Evolutionary conservation across 768 basidiomycete species (phyloP).

Genomic region (Favolaschia claudopus): DNA sequence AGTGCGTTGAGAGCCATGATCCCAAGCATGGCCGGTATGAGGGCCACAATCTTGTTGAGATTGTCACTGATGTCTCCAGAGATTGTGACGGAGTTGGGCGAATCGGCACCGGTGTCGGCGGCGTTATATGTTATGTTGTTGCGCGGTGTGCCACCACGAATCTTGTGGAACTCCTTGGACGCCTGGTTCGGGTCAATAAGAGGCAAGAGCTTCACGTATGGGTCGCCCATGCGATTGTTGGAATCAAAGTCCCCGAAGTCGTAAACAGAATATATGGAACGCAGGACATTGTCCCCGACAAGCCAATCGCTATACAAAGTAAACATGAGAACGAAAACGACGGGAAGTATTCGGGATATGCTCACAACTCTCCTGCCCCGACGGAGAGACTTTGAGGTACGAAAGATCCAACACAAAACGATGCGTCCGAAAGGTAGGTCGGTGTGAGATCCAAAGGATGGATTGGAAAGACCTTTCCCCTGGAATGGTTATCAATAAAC

Average conservation of each 20-base stretch:
- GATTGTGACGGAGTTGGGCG: constrained; percentile 57
- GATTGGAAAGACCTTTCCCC: constrained; percentile 77
- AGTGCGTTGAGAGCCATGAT: constrained; percentile 82
- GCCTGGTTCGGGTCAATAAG: constrained; percentile 74
- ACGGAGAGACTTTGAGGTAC: constrained; percentile 67
- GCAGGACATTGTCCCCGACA: constrained; percentile 83
- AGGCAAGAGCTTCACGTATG: constrained; percentile 79
- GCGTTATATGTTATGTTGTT: constrained; percentile 76
- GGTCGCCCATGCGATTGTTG: constrained; percentile 71
- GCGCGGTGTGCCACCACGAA: constrained; percentile 69
- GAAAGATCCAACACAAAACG: constrained; percentile 77
- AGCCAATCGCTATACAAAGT: constrained; percentile 73
- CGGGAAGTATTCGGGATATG: constrained; percentile 16
- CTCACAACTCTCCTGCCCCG: constrained; percentile 74
- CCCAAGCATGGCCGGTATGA: constrained; percentile 77
- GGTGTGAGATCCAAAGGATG: constrained; percentile 83
- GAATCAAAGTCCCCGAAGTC: constrained; percentile 83
- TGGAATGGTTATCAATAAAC: constrained; percentile 33
- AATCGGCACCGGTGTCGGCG: constrained; percentile 47
- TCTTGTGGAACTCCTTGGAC: constrained; percentile 71
- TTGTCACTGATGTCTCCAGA: constrained; percentile 65
- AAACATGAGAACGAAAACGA: constrained; percentile 5
- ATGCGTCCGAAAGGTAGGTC: constrained; percentile 48
- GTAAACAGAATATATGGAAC: constrained; percentile 83
- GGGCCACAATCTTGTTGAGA: constrained; percentile 67